Evolutionary conservation across 1,284 basidiomycete species (phyloP).

Genomic region (Melampsora abietis-canadensis): DNA sequence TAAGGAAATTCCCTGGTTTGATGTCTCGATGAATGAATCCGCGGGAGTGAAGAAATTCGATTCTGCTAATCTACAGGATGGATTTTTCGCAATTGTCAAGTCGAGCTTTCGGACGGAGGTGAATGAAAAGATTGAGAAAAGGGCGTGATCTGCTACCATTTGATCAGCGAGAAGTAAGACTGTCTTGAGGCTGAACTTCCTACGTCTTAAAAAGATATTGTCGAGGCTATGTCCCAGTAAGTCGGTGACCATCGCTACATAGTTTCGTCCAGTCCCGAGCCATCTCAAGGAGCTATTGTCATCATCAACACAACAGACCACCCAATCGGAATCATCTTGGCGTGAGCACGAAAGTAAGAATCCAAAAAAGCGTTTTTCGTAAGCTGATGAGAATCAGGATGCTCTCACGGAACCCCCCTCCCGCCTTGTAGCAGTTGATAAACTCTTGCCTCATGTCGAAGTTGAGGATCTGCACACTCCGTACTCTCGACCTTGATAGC

Average conservation of each 20-base stretch:
- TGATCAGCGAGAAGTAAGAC: conserved; percentile 54
- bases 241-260: conserved; percentile 55
- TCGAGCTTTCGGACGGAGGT: no score
- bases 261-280: conserved; percentile 54
- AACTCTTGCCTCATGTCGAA: conserved; percentile 54
- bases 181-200: conserved; percentile 55
- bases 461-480: conserved; percentile 54
- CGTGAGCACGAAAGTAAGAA: background rate
- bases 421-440: conserved; percentile 54
- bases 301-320: conserved; percentile 51
- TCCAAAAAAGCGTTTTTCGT: background rate
- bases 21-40: conserved; percentile 55
- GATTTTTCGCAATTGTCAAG: background rate
- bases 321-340: background rate
- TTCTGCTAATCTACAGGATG: conserved; percentile 14
- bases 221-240: conserved; percentile 53
- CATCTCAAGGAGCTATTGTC: conserved; percentile 52
- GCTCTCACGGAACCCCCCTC: conserved; percentile 51
- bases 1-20: conserved; percentile 54
- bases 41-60: conserved; percentile 54
- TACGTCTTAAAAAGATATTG: conserved; percentile 54
- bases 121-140: no score
- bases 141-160: conserved; percentile 48
- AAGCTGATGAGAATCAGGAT: background rate
- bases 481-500: conserved; percentile 55